Base-by-base conservation (phyloP, 169 alveolate genomes). In the Cryptosporidium canis region DNA sequence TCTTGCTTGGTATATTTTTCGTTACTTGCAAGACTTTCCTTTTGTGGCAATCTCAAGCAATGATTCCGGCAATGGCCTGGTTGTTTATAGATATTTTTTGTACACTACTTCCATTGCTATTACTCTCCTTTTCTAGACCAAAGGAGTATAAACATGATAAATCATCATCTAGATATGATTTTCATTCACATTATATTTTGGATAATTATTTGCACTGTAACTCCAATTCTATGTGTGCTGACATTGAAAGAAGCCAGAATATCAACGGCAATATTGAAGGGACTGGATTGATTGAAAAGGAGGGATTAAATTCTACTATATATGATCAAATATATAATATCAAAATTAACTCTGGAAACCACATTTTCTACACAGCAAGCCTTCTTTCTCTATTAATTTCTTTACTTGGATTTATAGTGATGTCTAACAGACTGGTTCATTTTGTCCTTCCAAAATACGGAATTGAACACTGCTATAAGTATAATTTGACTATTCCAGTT, bases 31-130 rank as follows among this genome's bases (percentile, higher is more conserved):
- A 77, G 33, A 41, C 87, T 4, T 41, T 61, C 45, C 61, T 77
- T 0, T 63, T 77, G 11, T 77, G 87, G 87, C 65, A 39, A 37
- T 77, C 87, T 56, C 87, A 77, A 3, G 87, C 77, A 53, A 77
- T 77, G 68, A 61, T 77, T 12, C 87, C 87, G 9, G 87, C 77
- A 14, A 58, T 77, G 72, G 68, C 87, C 4, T 77, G 87, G 87
- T 35, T 77, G 11, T 77, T 58, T n/a, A 77, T 77, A 7, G 87
- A 77, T 63, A 58, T 77, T 33, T 77, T 77, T 58, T 77, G 87
- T 39, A 61, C 87, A 9, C 16, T 77, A 27, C 7, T 77, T 37
- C 87, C 87, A 56, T 21, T 77, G 14, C 24, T 77, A 24, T 29
- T 77, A 27, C 6, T 77, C 5, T 77, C 87, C 12, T 37, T 77